Base-by-base conservation (phyloP, 345 rosid species). In the Gossypium herbaceum region DNA sequence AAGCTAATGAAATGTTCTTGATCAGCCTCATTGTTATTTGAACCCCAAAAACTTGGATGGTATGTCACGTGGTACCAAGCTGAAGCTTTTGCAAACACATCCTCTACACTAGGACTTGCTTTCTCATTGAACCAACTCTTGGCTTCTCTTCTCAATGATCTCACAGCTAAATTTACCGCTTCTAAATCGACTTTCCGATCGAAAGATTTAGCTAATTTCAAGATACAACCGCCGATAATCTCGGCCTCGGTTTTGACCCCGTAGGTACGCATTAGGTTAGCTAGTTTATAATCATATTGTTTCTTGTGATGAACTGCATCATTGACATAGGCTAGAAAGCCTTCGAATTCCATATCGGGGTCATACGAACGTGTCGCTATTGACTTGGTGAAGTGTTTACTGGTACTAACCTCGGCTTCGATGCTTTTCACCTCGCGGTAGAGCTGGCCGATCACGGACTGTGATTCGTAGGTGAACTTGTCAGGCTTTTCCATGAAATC, bases 401-500 rank as follows among this genome's bases (percentile, higher is more conserved):
- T 24, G 1, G n/a, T 44, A 47, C 66, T 73, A 9, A 62, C 45
- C 0, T 75, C 77, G 8, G 85, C 77, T 34, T 80, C 75, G 25
- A 83, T 69, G 34, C 73, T 83, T 75, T 76, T 85, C 5, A 87
- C 87, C 77, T 80, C 87, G 45, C 90, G 81, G 24, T 75, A 90
- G 41, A 90, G 90, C 79, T 79, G 84, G 50, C 91, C 92, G 0
- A 90, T 77, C 54, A 84, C 85, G 2, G 55, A 55, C 2, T 54
- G 52, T 0, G 92, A 90, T 73, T 76, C 82, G 7, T 90, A 88
- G 0, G 92, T 82, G 0, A 59, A 9, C 19, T 82, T 85, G 9
- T 85, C 82, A 0, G 71, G 76, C 72, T 86, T 90, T 52, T 85
- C 92, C 92, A 90, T 90, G 84, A 84, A 88, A 78, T 90, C 88